Percentiles rank a stretch among this genome's conserved stretches.
These are phyloP conservation scores for Phaeomoniella chlamydospora DNA, from an alignment of 2,329 filamentous ascomycete species.

Conservation along the genomic window DNA sequence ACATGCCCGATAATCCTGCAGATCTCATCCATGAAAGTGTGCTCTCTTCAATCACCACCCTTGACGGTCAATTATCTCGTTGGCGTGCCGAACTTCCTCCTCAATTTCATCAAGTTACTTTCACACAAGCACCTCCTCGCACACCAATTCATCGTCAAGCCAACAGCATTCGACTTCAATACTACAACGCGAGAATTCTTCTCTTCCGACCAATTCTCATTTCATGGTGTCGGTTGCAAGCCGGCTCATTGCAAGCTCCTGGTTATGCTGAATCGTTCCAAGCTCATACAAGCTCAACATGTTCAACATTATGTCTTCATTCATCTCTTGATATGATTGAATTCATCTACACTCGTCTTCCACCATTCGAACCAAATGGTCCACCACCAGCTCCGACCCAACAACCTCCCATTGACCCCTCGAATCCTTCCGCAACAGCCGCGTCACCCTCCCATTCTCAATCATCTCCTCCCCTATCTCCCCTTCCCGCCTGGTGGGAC, in stretches of 20 bases:
- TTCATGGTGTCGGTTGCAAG: neutral
- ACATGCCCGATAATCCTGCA: neutral
- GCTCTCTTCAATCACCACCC: neutral
- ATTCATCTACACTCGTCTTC: constrained; percentile 14
- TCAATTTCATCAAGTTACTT: neutral
- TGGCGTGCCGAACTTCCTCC: neutral
- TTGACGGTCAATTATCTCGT: neutral
- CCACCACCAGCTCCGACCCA: neutral
- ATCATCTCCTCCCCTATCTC: neutral
- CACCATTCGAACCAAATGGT: constrained; percentile 10
- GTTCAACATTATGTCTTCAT: constrained; percentile 20
- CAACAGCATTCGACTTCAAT: neutral
- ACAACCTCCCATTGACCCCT: neutral
- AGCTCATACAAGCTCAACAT: constrained; percentile 10
- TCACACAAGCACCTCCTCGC: neutral
- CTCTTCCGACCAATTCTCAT: constrained; percentile 18
- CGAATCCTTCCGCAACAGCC: neutral
- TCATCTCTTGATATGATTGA: constrained; percentile 18
- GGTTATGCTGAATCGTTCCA: neutral
- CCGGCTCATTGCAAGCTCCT: constrained; percentile 3
- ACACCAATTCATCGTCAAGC: neutral
- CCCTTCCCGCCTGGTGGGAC: neutral
- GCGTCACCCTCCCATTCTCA: neutral
- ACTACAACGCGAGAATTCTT: constrained; percentile 12
- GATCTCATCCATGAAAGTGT: neutral